phyloP scores from a whole-genome alignment of 306 rosid genomes.

The Dalbergia cultrata region DNA sequence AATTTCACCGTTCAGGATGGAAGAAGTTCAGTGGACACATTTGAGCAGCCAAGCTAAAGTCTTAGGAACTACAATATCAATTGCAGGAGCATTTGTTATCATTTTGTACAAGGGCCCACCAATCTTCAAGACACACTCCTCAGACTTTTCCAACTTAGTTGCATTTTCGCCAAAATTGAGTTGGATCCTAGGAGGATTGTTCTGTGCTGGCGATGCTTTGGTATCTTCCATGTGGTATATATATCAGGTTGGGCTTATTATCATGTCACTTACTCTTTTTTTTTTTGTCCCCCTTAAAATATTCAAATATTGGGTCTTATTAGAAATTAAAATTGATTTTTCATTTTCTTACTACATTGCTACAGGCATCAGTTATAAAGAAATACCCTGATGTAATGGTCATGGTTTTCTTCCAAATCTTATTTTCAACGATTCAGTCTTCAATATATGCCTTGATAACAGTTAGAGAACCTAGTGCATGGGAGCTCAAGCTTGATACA shows the following conservation, averaged over 20 bases:
- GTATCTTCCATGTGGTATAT: constrained; percentile 51
- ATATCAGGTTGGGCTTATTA: constrained; percentile 49
- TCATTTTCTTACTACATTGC: neutral
- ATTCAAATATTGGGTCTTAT: neutral
- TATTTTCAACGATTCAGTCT: constrained; percentile 43
- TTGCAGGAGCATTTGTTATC: constrained; percentile 59
- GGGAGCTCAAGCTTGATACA: constrained; percentile 46
- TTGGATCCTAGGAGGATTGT: constrained; percentile 56
- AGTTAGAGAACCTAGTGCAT: constrained; percentile 51
- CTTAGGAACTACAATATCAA: constrained; percentile 55
- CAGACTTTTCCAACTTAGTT: neutral
- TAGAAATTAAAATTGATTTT: neutral
- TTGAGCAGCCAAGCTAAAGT: constrained; percentile 57
- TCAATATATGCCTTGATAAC: constrained; percentile 39
- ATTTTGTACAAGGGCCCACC: constrained; percentile 61
- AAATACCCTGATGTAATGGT: constrained; percentile 51
- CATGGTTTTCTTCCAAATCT: constrained; percentile 41
- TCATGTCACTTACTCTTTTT: neutral
- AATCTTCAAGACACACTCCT: constrained; percentile 28
- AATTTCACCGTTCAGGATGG: constrained; percentile 54
- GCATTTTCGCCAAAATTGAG: constrained; percentile 35
- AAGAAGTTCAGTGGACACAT: constrained; percentile 49
- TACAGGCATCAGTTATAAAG: constrained; percentile 51
- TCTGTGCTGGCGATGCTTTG: constrained; percentile 43
- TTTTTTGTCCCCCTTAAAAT: neutral